Percentiles rank a stretch among this genome's conserved stretches.
Conservation (phyloP, 441 rosid species). For the Jatropha podagrica region DNA sequence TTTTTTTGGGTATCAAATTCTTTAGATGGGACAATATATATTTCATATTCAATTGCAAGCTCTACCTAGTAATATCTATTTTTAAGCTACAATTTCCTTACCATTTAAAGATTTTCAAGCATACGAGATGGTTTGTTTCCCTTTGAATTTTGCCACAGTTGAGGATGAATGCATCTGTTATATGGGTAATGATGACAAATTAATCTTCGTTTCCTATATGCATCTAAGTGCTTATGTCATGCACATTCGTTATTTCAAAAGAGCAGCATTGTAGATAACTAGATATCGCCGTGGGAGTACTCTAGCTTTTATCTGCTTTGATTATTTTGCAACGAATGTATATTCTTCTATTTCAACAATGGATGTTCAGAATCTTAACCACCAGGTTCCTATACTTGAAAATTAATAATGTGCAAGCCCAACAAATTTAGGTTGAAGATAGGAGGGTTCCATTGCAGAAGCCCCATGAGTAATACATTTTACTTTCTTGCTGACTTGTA, state of each 20-base stretch:
- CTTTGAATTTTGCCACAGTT: neutral
- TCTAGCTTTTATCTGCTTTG: neutral
- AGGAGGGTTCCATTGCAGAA: slow-evolving; percentile 12
- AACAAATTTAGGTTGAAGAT: neutral
- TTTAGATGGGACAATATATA: neutral
- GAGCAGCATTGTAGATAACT: neutral
- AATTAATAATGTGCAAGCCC: neutral
- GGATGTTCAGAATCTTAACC: neutral
- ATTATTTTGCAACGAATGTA: neutral
- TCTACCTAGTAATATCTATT: neutral
- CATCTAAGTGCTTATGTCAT: neutral
- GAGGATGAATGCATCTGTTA: neutral
- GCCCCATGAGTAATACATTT: neutral
- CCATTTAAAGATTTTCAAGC: neutral
- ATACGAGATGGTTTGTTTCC: neutral
- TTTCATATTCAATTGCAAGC: neutral
- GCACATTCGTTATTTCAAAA: neutral
- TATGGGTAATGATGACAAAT: neutral
- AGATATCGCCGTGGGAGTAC: neutral
- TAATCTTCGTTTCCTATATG: neutral
- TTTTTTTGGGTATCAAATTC: no score
- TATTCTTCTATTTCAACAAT: neutral
- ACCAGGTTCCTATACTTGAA: neutral
- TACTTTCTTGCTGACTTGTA: neutral
- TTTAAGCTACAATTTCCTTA: neutral